A percentile compares a stretch with the other conserved stretches of the same genome.
Conservation (phyloP, 805 yeast species). For the Sporopachydermia quercuum region DNA sequence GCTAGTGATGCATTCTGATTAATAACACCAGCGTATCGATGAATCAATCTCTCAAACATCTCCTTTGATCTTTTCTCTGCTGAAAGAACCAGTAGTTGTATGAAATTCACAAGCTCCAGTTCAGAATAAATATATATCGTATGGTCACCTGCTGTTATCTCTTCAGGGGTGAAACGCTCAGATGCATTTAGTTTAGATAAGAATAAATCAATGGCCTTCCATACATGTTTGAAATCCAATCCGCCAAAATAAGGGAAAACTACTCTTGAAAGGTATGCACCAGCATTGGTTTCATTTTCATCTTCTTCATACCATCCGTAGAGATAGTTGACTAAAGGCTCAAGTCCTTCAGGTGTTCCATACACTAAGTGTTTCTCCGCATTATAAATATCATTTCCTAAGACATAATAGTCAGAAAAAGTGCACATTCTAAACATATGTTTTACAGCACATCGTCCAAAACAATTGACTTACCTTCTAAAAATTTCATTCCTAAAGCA, state of each 20-base stretch:
- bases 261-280: slow-evolving; percentile 34
- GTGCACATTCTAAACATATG: no score
- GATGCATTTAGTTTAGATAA: slow-evolving; percentile 18
- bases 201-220: slow-evolving; percentile 23
- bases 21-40: slow-evolving; percentile 26
- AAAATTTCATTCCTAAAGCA: slow-evolving; percentile 53
- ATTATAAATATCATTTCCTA: slow-evolving; percentile 34
- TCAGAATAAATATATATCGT: slow-evolving; percentile 23
- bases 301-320: slow-evolving; percentile 29
- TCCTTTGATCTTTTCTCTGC: slow-evolving; percentile 39
- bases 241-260: slow-evolving; percentile 62
- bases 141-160: slow-evolving; percentile 17
- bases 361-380: slow-evolving; percentile 62
- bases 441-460: no score
- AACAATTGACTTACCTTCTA: slow-evolving; percentile 19
- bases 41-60: slow-evolving; percentile 37
- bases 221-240: slow-evolving; percentile 48
- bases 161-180: slow-evolving; percentile 10
- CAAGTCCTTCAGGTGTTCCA: slow-evolving; percentile 42
- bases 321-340: slow-evolving; percentile 30
- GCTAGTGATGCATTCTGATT: slow-evolving; percentile 23
- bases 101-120: slow-evolving; percentile 44
- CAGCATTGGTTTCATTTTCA: slow-evolving; percentile 16
- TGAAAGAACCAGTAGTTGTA: slow-evolving; percentile 49
- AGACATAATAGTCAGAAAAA: no score